phyloP scores from a whole-genome alignment of 140 eudicot genomes.

The Flaveria floridana region DNA sequence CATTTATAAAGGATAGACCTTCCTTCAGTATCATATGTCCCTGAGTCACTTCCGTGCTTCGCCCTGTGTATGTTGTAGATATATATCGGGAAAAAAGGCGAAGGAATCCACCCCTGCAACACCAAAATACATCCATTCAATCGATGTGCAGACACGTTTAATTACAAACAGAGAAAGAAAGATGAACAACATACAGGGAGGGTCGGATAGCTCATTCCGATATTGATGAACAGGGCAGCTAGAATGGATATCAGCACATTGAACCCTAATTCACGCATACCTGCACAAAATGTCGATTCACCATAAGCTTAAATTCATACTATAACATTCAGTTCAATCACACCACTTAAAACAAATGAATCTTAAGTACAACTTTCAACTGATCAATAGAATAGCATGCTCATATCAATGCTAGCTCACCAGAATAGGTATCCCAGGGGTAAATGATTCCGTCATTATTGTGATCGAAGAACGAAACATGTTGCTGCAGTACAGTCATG shows the following conservation, averaged over 20 bases:
- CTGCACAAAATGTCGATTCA: conserved; percentile 28
- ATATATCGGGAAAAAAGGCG: conserved; percentile 72
- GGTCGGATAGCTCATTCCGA: conserved; percentile 76
- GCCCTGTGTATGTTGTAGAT: conserved; percentile 68
- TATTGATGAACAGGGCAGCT: conserved; percentile 53
- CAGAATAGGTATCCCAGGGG: conserved; percentile 76
- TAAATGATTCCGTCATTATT: conserved; percentile 61
- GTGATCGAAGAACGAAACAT: conserved; percentile 63
- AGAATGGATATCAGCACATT: conserved; percentile 54
- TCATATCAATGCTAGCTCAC: conserved; percentile 31
- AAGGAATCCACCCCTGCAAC: conserved; percentile 82
- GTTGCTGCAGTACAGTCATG: conserved; percentile 72
- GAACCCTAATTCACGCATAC: conserved; percentile 69
- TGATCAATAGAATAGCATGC: not conserved
- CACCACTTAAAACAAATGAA: no score
- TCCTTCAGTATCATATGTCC: conserved; percentile 83
- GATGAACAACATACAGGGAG: conserved; percentile 61
- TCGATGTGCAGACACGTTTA: no score
- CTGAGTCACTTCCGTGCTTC: conserved; percentile 87
- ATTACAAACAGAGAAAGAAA: not conserved
- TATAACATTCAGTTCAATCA: no score
- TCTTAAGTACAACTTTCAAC: not conserved
- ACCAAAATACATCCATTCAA: not conserved
- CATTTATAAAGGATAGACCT: conserved; percentile 41
- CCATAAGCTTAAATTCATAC: not conserved